phyloP scores from a whole-genome alignment of 345 rosid genomes.

The Stellera chamaejasme region DNA sequence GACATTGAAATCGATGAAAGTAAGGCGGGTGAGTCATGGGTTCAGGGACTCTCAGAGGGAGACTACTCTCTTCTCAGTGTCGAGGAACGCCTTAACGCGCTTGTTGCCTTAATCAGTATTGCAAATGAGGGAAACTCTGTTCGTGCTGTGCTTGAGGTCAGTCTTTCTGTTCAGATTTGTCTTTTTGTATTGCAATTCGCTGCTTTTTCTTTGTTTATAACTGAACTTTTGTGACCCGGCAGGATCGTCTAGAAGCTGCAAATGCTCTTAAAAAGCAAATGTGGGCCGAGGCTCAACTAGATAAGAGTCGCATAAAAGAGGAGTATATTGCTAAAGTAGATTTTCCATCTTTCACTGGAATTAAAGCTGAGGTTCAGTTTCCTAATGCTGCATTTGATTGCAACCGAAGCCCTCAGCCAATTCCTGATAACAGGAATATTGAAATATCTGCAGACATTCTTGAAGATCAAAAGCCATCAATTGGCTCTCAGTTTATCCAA shows the following conservation, averaged over 20 bases:
- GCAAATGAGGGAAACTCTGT: conserved; percentile 94
- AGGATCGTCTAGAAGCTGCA: conserved; percentile 99
- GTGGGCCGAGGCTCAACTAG: conserved; percentile 97
- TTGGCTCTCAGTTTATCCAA: conserved; percentile 34
- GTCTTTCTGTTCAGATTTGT: conserved; percentile 6
- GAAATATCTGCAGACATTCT: conserved; percentile 47
- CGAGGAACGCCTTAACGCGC: conserved; percentile 90
- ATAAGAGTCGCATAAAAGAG: conserved; percentile 78
- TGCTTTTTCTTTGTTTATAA: conserved; percentile 2
- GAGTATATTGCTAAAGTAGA: conserved; percentile 50
- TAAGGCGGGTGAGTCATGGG: conserved; percentile 77
- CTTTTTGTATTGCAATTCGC: conserved; percentile 12
- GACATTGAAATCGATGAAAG: conserved; percentile 70
- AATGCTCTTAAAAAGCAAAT: conserved; percentile 95
- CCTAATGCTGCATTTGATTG: conserved; percentile 27
- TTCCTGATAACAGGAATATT: conserved; percentile 22
- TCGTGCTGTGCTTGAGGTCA: conserved; percentile 91
- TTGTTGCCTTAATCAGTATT: conserved; percentile 71
- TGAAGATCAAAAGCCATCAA: conserved; percentile 45
- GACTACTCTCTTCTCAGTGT: conserved; percentile 93
- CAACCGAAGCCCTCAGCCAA: conserved; percentile 38
- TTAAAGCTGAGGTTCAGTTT: conserved; percentile 44
- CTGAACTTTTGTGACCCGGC: conserved; percentile 20
- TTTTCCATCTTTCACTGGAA: conserved; percentile 31
- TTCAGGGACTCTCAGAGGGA: conserved; percentile 90